Evolutionary conservation across 208 protist genomes (phyloP), one percentile per base, ranked within the genome.

Genomic region (Histomonas meleagridis): DNA sequence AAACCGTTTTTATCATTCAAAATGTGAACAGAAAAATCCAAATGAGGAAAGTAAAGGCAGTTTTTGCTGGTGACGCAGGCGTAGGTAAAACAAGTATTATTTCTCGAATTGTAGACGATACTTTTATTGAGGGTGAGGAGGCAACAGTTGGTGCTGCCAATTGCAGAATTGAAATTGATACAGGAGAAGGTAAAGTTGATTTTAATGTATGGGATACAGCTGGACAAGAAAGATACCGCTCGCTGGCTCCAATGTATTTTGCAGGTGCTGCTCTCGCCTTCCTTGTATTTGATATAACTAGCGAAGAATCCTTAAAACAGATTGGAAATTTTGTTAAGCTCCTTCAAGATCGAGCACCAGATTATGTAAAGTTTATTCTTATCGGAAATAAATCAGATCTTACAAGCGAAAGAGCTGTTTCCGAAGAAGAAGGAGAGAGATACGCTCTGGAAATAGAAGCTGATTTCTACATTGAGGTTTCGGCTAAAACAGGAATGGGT

Each of bases 201-300:
- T 86, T 86, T 26, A 86, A 49, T 16, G 55, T 86, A 14, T 86
- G 76, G 76, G 76, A 86, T 28, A 86, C 76, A 38, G 76, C 76
- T 3, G 76, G 76, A 38, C 76, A 86, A 55, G 76, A 86, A 49
- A 86, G 46, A 28, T 86, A 86, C 28, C 23, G 76, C 4, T 51
- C 40, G n/a, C 76, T 86, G 32, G 76, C 46, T 5, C 76, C 76
- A 55, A 86, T 86, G 76, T 86, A 86, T 35, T 86, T 86, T 28
- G 38, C n/a, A 16, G 76, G 46, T 10, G 76, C 76, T 86, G 40
- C 76, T 55, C 14, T 14, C 46, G 76, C 76, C 14, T 53, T 86
- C 26, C 23, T 86, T 18, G 76, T 86, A n/a, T 86, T 51, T 28
- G 76, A 86, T 55, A 40, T 86, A 9, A 86, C 76, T 18, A 43